Base-by-base conservation (phyloP, 2,329 filamentous ascomycete genomes). In the Penicillium sp. region DNA sequence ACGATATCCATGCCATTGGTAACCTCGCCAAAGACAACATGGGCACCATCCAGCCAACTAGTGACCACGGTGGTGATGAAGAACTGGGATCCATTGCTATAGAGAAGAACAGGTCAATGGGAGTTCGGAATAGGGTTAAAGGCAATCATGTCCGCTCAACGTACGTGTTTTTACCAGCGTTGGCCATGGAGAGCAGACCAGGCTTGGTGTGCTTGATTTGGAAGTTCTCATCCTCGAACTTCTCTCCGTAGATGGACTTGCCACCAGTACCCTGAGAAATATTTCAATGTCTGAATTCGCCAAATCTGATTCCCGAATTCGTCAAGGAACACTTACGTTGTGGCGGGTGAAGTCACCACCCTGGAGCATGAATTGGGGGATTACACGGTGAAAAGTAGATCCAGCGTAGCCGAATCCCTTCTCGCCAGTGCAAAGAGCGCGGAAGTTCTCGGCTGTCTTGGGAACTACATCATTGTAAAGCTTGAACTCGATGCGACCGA, bases 141-240 rank as follows among this genome's bases (percentile, higher is more conserved):
- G 4, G n/a, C 7, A 20, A 6, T 40, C 1, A 3, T 22, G 2
- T 22, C 8, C n/a, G 8, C 6, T 14, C 9, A 15, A 20, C 37
- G 2, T 40, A 40, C 37, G 92, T 97, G 87, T 96, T 95, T 69
- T 88, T 88, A 67, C 90, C 90, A 65, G 90, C 89, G 78, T 95
- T 95, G 73, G 90, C 90, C 90, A 95, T 95, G 76, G 90, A 94
- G 64, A 95, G 83, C 65, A 92, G 82, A 79, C 86, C 89, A 55
- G 87, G 86, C 67, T 81, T 79, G 74, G 77, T 77, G 84, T 95
- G 90, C 79, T 84, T 85, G 61, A 82, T 73, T 59, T 78, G 71
- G 82, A 94, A 93, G 86, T 93, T 94, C 87, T 95, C 90, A 73
- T 95, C 90, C 67, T 84, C 80, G 72, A 95, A 94, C 83, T 92